Base-by-base conservation (phyloP, 2,329 filamentous ascomycete genomes). In the Chrysoporthe austroafricana region DNA sequence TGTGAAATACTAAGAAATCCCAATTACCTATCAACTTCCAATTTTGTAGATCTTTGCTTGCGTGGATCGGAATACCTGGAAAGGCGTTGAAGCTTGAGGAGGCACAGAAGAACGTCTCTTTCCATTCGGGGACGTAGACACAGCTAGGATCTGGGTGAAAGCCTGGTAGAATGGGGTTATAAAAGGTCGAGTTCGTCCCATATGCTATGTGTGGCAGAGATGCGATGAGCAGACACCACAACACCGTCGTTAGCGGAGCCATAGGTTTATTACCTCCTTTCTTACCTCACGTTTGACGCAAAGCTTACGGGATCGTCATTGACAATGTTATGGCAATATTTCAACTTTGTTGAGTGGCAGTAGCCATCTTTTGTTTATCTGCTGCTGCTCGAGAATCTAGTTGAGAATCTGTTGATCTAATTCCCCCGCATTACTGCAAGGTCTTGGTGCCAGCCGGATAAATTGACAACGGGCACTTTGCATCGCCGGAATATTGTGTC, bases 141-240 rank as follows among this genome's bases (percentile, higher is more conserved):
- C 80, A 82, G 64, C 78, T 80, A 6, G 81, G 80, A 70, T 82
- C 80, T 1, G 80, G 78, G 68, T 81, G 77, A 69, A 80, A 82
- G 54, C 81, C 80, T 21, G 80, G 80, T 13, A 83, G 69, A 39
- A 82, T 80, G 3, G 81, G 80, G 71, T 82, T 82, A 46, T 70
- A 67, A 61, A 73, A 73, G 11, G 74, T 75, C 8, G 73, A 74
- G 50, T 75, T 77, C 4, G 58, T 14, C 13, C 57, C 62, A 26
- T 36, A 13, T 46, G 39, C 65, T 56, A 60, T 26, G 14, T 9
- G 14, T 48, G 50, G 46, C 34, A 64, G 44, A 21, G 42, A 21
- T 6, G 39, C 57, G 16, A 57, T 42, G 48, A 64, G 34, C 4
- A 64, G 39, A 56, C 4, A 58, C n/a, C 50, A 46, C 21, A 61